Conservation (phyloP, 768 basidiomycete species). For the Mycena amicta region DNA sequence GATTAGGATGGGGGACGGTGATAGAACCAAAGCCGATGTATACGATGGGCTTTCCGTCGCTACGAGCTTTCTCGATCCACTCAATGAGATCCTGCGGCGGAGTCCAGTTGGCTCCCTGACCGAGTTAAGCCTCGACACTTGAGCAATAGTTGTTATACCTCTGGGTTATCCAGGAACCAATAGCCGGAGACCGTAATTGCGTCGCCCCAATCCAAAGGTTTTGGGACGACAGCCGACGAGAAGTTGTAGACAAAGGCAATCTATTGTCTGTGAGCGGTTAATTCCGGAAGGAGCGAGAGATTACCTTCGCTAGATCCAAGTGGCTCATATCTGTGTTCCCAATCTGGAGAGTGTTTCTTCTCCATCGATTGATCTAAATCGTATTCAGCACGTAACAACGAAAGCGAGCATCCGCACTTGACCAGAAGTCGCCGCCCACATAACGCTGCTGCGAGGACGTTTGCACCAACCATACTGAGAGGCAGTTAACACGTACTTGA, state of each 20-base stretch:
- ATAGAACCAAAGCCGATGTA: constrained; percentile 77
- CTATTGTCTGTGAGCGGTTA: neutral
- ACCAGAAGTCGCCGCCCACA: constrained; percentile 66
- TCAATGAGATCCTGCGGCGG: constrained; percentile 50
- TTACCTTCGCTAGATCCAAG: constrained; percentile 57
- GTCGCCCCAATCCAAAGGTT: constrained; percentile 72
- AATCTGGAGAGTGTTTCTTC: constrained; percentile 52
- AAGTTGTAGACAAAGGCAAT: constrained; percentile 66
- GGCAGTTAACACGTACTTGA: constrained; percentile 44
- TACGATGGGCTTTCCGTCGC: constrained; percentile 60
- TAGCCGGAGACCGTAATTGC: constrained; percentile 59
- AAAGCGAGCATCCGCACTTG: constrained; percentile 21
- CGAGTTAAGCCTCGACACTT: neutral
- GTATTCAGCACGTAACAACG: neutral
- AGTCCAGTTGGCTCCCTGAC: constrained; percentile 45
- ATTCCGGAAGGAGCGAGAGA: neutral
- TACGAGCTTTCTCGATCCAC: constrained; percentile 59
- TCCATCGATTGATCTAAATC: constrained; percentile 62
- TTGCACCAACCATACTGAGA: neutral
- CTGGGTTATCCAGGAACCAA: constrained; percentile 70
- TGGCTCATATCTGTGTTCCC: constrained; percentile 61
- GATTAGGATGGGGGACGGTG: constrained; percentile 60
- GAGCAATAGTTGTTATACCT: constrained; percentile 23
- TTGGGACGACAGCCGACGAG: constrained; percentile 65
- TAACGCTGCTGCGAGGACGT: constrained; percentile 44